Evolutionary conservation across 2,329 filamentous ascomycete species (phyloP), one percentile per base, ranked within the genome.

Genomic region (Sporothrix mexicana): DNA sequence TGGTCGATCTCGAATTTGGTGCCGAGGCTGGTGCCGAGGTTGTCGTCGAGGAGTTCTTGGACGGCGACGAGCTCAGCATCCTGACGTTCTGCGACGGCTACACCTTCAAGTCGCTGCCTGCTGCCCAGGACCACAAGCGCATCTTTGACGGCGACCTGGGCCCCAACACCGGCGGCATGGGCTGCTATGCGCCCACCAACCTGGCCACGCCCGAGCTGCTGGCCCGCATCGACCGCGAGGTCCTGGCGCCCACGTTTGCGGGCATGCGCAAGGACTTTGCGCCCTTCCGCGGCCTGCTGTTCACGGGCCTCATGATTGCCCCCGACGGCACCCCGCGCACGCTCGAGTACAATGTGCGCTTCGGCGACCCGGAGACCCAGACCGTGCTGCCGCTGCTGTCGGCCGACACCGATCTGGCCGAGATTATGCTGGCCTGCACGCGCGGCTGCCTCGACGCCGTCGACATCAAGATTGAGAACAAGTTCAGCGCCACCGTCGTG

Each of bases 161-260:
- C 1, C 93, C 94, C 51, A 98, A 98, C 83, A 98, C 96, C 1
- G 96, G 95, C 74, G 96, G 96, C 55, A 98, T 98, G 96, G 96
- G 96, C 69, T 97, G 94, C 80, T 98, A 98, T 82, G 94, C 95
- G 17, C 93, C 93, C n/a, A 97, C 95, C 1, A 92, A 89, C 75
- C 91, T 95, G 77, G 91, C 92, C 43, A 92, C 91, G 0, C 88
- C 90, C 69, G 89, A 91, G 74, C 85, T 97, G n/a, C 87, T 96
- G 20, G 91, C 91, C 20, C 87, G 90, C 74, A 90, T 99, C 74
- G 92, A 98, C 79, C 86, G 87, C 72, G 92, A 92, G 47, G 92
- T 98, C 71, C 88, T 98, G n/a, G 90, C 94, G 80, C 95, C 95
- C 7, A 98, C 95, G 2, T 89, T 98, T 74, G 88, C 93, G 74